A percentile compares a stretch with the other conserved stretches of the same genome.
Conservation (phyloP, 192 early-diverging fungal species). For the Pilobolus umbonatus region DNA sequence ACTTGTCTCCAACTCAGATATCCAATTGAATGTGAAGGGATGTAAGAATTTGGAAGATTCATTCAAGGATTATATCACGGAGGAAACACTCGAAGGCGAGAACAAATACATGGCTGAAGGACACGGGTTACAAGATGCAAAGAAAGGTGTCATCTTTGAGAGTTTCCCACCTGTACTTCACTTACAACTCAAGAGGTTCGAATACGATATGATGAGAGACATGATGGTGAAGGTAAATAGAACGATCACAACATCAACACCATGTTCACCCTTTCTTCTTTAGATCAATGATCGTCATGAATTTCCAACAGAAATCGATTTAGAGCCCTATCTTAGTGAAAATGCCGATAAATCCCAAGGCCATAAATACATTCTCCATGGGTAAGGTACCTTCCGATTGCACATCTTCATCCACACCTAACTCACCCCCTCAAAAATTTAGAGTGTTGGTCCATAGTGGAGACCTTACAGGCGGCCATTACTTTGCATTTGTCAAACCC, state of each 20-base stretch:
- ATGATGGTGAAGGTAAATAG: conserved; percentile 75
- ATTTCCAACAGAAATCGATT: conserved; percentile 82
- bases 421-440: no score
- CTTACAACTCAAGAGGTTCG: conserved; percentile 95
- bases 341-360: conserved; percentile 58
- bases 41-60: conserved; percentile 81
- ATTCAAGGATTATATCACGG: conserved; percentile 84
- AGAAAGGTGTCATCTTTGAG: conserved; percentile 94
- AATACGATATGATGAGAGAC: conserved; percentile 91
- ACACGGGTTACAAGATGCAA: conserved; percentile 89
- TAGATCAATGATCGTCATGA: conserved; percentile 96
- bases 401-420: no score
- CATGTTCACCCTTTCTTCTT: neutral
- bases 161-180: conserved; percentile 91
- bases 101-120: conserved; percentile 97
- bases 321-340: conserved; percentile 71
- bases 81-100: conserved; percentile 93
- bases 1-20: conserved; percentile 54
- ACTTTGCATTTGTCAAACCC: conserved; percentile 87
- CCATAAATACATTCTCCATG: conserved; percentile 82
- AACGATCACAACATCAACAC: neutral
- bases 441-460: conserved; percentile 95
- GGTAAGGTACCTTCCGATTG: conserved; percentile 37
- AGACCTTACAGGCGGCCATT: conserved; percentile 90
- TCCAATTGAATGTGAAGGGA: conserved; percentile 96